phyloP scores from a whole-genome alignment of 192 early-diverging fungal species.

The Coemansia sp. region DNA sequence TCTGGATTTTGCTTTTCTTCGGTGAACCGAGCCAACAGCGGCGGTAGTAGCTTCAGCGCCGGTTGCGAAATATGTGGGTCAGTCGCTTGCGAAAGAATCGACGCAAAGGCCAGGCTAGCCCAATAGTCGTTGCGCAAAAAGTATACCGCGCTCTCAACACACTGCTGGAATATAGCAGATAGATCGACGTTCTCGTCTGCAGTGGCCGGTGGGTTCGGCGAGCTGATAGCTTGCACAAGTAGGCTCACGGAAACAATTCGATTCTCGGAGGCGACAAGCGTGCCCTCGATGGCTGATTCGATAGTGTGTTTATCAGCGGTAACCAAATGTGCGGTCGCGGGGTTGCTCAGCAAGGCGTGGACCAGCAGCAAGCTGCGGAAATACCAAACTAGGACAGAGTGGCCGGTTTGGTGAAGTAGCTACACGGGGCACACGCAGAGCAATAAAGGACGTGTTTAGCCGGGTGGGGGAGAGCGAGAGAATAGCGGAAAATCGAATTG shows the following conservation, averaged over 20 bases:
- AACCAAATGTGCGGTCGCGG: conserved; percentile 21
- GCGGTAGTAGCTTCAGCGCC: conserved; percentile 20
- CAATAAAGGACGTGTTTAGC: too few species aligned
- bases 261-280: conserved; percentile 17
- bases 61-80: conserved; percentile 12
- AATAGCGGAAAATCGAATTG: too few species aligned
- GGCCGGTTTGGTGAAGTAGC: conserved; percentile 33
- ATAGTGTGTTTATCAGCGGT: conserved; percentile 24
- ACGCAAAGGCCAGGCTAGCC: conserved; percentile 29
- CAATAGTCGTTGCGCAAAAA: conserved; percentile 31
- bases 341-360: conserved; percentile 29
- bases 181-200: neutral
- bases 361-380: conserved; percentile 44
- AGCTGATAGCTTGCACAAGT: conserved; percentile 26
- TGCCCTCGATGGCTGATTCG: conserved; percentile 33
- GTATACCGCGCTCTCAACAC: conserved; percentile 7
- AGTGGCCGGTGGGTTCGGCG: neutral
- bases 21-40: conserved; percentile 24
- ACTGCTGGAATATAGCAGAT: neutral
- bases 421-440: conserved; percentile 10
- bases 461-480: too few species aligned
- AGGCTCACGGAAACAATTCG: conserved; percentile 10
- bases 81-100: conserved; percentile 11
- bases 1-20: conserved; percentile 20
- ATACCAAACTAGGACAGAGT: conserved; percentile 19